Base-by-base conservation (phyloP, 148 eudicot genomes). In the Rheum nobile region DNA sequence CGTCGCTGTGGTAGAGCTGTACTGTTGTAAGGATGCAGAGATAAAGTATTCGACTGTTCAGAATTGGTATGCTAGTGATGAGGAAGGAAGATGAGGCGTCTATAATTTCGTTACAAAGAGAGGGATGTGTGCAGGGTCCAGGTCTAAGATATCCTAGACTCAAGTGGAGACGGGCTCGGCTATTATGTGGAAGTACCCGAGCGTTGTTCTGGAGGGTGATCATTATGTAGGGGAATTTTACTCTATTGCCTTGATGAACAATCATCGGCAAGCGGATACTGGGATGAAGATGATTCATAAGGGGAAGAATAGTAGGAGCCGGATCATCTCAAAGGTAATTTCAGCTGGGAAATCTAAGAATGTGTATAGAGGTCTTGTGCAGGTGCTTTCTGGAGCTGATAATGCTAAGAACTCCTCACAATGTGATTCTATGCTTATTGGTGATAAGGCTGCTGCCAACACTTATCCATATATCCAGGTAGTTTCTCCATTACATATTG, bases 231-330 rank as follows among this genome's bases (percentile, higher is more conserved):
- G 98, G 1, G 98, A 94, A 84, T 94, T 94, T 67, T 90, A 95
- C 82, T 95, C 93, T 1, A 97, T 95, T 77, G 97, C 97, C 6
- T 82, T 95, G 87, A 91, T 92, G 5, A 95, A 90, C 71, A 90
- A 91, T 71, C 78, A 90, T 75, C 98, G 91, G 79, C 96, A 91
- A 77, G 98, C 98, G 0, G 96, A 91, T 74, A 95, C 98, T 0
- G 98, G 97, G 28, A 91, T 92, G 6, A 91, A 95, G 82, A 90
- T 95, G 98, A 91, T 95, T n/a, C n/a, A n/a, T n/a, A n/a, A n/a
- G n/a, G n/a, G n/a, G n/a, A n/a, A n/a, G n/a, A n/a, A n/a, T n/a
- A n/a, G n/a, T n/a, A n/a, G n/a, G n/a, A n/a, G n/a, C n/a, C n/a
- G n/a, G n/a, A n/a, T n/a, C n/a, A n/a, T n/a, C n/a, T n/a, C n/a